Percentiles rank a stretch among this genome's conserved stretches.
Conservation (phyloP, 2,329 filamentous ascomycete genomes). For the Emericellopsis cladophorae region DNA sequence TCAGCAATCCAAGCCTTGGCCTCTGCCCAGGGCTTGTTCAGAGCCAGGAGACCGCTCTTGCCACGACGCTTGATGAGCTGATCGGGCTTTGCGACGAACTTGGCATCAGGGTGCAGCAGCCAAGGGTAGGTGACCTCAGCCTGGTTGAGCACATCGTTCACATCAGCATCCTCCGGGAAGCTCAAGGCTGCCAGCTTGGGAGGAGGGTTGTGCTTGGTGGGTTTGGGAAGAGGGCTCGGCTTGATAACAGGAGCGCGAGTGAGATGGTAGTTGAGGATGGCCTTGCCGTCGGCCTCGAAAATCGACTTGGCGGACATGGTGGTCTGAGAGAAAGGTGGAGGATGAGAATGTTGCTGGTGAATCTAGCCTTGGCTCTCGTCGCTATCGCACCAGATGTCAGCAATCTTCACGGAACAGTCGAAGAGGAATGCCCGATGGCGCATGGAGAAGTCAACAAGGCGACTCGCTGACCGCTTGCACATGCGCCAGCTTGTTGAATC, state of each 20-base stretch:
- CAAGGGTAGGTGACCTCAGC: constrained; percentile 95
- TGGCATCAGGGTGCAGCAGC: constrained; percentile 70
- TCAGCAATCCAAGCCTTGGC: constrained; percentile 88
- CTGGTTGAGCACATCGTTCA: constrained; percentile 79
- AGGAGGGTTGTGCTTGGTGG: constrained; percentile 82
- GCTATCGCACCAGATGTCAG: neutral
- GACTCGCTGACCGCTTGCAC: neutral
- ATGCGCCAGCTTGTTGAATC: neutral
- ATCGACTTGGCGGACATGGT: constrained; percentile 70
- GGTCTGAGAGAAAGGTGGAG: constrained; percentile 12
- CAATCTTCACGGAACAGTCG: neutral
- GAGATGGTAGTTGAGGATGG: constrained; percentile 99
- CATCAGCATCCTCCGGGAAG: constrained; percentile 80
- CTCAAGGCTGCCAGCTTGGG: constrained; percentile 82
- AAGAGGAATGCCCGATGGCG: too few species aligned
- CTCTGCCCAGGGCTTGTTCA: constrained; percentile 97
- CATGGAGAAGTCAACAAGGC: too few species aligned
- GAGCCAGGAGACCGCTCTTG: constrained; percentile 89
- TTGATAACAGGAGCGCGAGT: constrained; percentile 96
- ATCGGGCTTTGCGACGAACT: constrained; percentile 98
- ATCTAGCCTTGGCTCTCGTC: neutral
- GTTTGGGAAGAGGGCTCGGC: constrained; percentile 78
- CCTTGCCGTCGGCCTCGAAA: constrained; percentile 98
- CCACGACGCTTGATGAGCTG: constrained; percentile 99
- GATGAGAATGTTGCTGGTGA: neutral